Evolutionary conservation across 805 yeast genomes (phyloP).

Genomic region (Huiozyma naganishii): DNA sequence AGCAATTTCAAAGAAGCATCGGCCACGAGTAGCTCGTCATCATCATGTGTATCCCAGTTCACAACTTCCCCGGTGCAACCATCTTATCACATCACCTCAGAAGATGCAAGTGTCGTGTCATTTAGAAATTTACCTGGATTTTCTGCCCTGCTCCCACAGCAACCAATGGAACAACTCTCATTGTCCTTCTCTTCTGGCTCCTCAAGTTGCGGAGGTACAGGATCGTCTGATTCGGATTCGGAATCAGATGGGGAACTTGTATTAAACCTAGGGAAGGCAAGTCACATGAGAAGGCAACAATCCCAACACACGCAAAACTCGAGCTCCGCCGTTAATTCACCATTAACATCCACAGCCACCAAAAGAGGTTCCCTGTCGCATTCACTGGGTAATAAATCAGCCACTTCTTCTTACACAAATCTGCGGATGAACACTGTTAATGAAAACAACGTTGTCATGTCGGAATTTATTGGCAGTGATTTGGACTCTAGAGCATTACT

Average conservation of each 20-base stretch:
- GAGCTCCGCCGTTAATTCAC: background rate
- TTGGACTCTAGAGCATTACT: slow-evolving; percentile 1
- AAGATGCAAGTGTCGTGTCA: slow-evolving; percentile 17
- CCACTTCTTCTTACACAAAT: slow-evolving; percentile 1
- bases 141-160: background rate
- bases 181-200: background rate
- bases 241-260: slow-evolving; percentile 13
- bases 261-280: slow-evolving; percentile 12
- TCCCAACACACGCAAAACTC: slow-evolving; percentile 1
- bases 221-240: slow-evolving; percentile 1
- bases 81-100: slow-evolving; percentile 15
- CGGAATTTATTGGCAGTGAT: slow-evolving; percentile 1
- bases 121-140: slow-evolving; percentile 10
- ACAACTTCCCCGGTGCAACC: slow-evolving; percentile 1
- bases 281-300: slow-evolving; percentile 11
- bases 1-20: background rate
- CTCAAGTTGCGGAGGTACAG: background rate
- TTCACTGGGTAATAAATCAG: background rate
- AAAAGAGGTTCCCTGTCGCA: background rate
- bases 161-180: background rate
- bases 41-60: background rate
- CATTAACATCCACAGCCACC: background rate
- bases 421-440: slow-evolving; percentile 1
- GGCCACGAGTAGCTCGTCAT: background rate
- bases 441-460: slow-evolving; percentile 2